phyloP scores from a whole-genome alignment of 2,329 filamentous ascomycete species.

The Penicillium digitatum region DNA sequence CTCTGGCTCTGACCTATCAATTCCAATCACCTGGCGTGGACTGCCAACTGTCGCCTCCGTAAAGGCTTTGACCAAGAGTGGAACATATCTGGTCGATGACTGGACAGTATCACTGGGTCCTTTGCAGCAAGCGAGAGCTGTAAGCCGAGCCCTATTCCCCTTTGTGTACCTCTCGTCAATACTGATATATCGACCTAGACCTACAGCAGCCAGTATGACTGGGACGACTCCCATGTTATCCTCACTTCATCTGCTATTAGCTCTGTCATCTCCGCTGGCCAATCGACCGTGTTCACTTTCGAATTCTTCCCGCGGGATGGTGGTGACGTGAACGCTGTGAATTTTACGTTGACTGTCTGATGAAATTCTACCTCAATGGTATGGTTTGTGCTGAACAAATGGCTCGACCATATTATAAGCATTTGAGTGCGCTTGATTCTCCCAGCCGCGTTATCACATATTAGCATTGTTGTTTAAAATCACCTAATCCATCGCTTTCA shows the following conservation, averaged over 20 bases:
- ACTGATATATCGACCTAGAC: constrained; percentile 34
- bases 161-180: not conserved
- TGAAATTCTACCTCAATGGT: not conserved
- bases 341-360: constrained; percentile 48
- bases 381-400: not conserved
- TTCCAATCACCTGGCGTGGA: constrained; percentile 54
- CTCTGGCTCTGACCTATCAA: constrained; percentile 41
- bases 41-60: constrained; percentile 50
- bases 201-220: constrained; percentile 52
- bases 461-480: constrained; percentile 4
- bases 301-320: constrained; percentile 54
- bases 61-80: constrained; percentile 49
- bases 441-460: not conserved
- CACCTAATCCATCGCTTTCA: not conserved
- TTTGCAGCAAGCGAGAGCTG: constrained; percentile 48
- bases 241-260: constrained; percentile 46
- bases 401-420: not conserved
- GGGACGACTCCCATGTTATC: constrained; percentile 47
- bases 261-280: constrained; percentile 45
- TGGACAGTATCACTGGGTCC: constrained; percentile 55
- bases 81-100: constrained; percentile 52
- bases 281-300: constrained; percentile 49
- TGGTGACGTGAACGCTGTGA: constrained; percentile 45
- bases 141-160: constrained; percentile 12
- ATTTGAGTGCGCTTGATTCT: not conserved